These are phyloP conservation scores for Agrostemma githago DNA, from an alignment of 148 eudicot genomes.

Conservation along the genomic window DNA sequence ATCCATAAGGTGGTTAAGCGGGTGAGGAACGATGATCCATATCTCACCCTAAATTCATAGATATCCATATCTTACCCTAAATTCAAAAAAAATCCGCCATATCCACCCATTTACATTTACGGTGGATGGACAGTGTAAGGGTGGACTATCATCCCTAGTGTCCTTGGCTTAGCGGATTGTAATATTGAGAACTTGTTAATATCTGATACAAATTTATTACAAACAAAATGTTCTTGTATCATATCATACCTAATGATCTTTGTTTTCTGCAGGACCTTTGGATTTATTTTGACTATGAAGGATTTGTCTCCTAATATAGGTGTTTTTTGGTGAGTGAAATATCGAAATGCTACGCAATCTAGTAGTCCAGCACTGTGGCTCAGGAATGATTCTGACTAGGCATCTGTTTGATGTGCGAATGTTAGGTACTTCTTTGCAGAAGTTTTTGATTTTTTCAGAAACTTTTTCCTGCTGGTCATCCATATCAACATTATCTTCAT, in stretches of 20 bases:
- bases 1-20: no score
- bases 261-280: constrained; percentile 67
- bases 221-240: neutral
- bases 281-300: constrained; percentile 85
- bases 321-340: constrained; percentile 66
- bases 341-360: neutral
- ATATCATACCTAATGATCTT: constrained; percentile 9
- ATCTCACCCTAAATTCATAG: no score
- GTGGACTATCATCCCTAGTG: neutral
- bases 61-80: no score
- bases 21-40: no score
- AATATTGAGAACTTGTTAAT: neutral
- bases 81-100: no score
- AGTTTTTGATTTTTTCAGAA: constrained; percentile 93
- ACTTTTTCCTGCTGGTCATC: constrained; percentile 83
- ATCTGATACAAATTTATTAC: neutral
- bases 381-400: neutral
- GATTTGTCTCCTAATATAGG: constrained; percentile 96
- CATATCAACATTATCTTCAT: constrained; percentile 86
- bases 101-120: no score
- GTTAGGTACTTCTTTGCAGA: constrained; percentile 99
- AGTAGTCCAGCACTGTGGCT: neutral
- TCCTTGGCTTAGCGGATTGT: neutral
- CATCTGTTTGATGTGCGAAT: constrained; percentile 23
- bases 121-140: no score